These are phyloP conservation scores for Fragaria vesca DNA, from an alignment of 306 rosid genomes.

Conservation along the genomic window DNA sequence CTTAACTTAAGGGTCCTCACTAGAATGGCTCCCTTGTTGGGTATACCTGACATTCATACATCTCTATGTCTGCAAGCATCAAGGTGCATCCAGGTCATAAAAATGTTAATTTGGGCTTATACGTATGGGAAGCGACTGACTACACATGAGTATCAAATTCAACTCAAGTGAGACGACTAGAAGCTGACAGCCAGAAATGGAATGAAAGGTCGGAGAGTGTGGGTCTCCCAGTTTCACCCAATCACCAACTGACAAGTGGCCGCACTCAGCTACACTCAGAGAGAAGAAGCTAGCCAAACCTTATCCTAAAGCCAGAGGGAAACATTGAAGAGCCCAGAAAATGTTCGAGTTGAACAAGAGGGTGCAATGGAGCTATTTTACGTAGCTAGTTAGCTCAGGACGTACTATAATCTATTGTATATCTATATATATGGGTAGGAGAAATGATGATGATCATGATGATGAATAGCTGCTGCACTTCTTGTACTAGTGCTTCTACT, in stretches of 20 bases:
- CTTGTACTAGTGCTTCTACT: slow-evolving; percentile 10
- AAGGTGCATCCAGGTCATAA: too few species aligned
- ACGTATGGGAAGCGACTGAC: too few species aligned
- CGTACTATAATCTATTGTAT: background rate
- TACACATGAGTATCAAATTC: too few species aligned
- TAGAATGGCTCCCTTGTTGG: too few species aligned
- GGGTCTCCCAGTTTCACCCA: background rate
- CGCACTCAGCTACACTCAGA: background rate
- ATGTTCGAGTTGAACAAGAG: background rate
- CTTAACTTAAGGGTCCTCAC: too few species aligned
- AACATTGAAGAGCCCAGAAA: background rate
- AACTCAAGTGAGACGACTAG: too few species aligned
- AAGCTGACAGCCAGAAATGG: background rate
- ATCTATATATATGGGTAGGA: background rate
- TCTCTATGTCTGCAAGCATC: too few species aligned
- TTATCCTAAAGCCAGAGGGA: slow-evolving; percentile 9
- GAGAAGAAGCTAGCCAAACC: background rate
- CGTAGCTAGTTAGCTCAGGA: background rate
- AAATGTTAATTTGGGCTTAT: too few species aligned
- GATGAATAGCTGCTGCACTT: slow-evolving; percentile 4
- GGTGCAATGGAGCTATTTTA: background rate
- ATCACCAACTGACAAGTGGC: slow-evolving; percentile 4
- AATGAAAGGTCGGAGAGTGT: background rate
- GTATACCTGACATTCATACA: too few species aligned
- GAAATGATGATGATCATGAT: slow-evolving; percentile 5